Base-by-base conservation (phyloP, 768 basidiomycete species). In the Galerina sulciceps region DNA sequence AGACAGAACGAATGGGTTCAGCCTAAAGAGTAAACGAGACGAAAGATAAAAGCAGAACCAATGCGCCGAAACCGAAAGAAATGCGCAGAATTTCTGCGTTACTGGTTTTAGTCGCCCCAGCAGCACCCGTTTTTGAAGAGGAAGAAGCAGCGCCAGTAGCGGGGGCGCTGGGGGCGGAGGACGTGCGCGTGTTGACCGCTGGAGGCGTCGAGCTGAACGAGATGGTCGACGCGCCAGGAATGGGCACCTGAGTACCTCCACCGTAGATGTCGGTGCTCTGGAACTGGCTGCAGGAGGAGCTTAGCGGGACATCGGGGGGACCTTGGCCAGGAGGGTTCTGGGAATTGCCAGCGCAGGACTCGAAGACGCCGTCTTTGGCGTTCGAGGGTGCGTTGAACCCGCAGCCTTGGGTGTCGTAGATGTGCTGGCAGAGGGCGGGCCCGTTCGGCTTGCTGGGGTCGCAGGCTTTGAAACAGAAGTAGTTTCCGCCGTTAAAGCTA, bases 391-490 rank as follows among this genome's bases (percentile, higher is more conserved):
- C 87, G 69, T 92, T 93, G 78, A 86, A 92, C 2, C 60, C 66
- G 64, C 89, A 88, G 10, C 93, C 92, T 50, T 91, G 86, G 57
- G 87, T 88, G 67, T 92, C 90, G 58, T 77, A 88, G 59, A 85
- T 81, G 79, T 94, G 87, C 69, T 90, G 76, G 76, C 91, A 93
- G 65, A 70, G 81, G n/a, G 75, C 67, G 4, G 76, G 74, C 0
- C 81, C 78, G 64, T 84, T 78, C n/a, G 81, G 65, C 10, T 76
- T 75, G 1, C 70, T 61, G 1, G 86, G 86, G 65, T 91, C 84
- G 75, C 91, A 94, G 0, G 81, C 76, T 72, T 93, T 93, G 62
- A 90, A 66, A 72, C 90, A 93, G 79, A 90, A 89, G 20, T 58
- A 53, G 61, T 76, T 70, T 22, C 79, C 80, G 48, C 91, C 91